Conservation (phyloP, 208 protist species). For the Acanthamoeba castellanii region DNA sequence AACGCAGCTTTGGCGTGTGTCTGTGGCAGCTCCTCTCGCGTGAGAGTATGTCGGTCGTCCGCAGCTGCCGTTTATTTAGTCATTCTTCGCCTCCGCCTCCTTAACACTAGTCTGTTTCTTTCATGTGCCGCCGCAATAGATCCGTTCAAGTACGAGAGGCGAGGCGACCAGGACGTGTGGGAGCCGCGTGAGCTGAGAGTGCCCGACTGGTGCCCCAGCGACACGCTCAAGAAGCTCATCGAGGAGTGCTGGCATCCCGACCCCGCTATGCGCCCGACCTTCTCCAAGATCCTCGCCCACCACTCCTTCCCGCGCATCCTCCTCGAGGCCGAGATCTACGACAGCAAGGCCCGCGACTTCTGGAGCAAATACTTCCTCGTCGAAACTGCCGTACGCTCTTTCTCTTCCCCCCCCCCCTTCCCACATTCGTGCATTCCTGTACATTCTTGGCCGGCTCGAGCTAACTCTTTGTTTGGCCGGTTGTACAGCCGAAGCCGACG, state of each 20-base stretch:
- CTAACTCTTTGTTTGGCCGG: too few species aligned
- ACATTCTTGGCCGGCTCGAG: too few species aligned
- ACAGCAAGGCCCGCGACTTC: constrained; percentile 25
- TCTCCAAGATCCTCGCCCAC: constrained; percentile 48
- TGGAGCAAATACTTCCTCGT: constrained; percentile 65
- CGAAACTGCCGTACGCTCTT: constrained; percentile 34
- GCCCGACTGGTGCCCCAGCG: constrained; percentile 50
- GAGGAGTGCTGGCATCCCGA: constrained; percentile 64
- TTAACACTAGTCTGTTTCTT: too few species aligned
- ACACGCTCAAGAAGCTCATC: constrained; percentile 42
- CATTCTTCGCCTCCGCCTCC: too few species aligned
- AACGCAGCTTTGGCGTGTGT: constrained; percentile 51
- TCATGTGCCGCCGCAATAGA: background rate
- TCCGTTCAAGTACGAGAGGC: constrained; percentile 61
- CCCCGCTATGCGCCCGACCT: constrained; percentile 33
- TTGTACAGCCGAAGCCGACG: constrained; percentile 32
- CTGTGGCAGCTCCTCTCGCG: constrained; percentile 48
- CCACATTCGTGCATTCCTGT: background rate
- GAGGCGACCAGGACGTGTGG: constrained; percentile 42
- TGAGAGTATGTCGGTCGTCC: constrained; percentile 11
- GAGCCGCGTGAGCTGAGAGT: constrained; percentile 14
- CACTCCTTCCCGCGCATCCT: constrained; percentile 58
- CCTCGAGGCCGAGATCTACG: constrained; percentile 59
- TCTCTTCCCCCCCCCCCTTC: background rate
- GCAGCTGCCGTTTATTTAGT: background rate